Conservation (phyloP, 495 filamentous ascomycete species). For the Podospora australis region DNA sequence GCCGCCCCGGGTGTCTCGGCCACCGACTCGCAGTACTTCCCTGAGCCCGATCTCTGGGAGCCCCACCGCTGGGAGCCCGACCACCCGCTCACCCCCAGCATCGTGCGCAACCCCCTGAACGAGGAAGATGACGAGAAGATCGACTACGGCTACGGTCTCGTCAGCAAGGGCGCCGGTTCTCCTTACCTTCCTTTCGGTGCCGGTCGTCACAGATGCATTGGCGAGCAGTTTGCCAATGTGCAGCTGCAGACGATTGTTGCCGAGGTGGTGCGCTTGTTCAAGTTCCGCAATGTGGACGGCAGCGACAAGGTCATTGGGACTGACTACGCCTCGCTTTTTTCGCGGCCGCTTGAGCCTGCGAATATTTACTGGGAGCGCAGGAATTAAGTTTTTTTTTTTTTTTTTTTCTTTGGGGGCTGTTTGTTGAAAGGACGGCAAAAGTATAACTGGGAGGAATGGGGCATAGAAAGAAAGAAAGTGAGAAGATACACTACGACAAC, state of each 20-base stretch:
- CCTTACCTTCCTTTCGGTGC: conserved; percentile 95
- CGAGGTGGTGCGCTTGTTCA: conserved; percentile 69
- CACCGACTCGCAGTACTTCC: conserved; percentile 66
- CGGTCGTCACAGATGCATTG: conserved; percentile 89
- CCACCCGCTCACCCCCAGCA: conserved; percentile 36
- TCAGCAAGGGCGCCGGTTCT: conserved; percentile 77
- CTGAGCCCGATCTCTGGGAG: conserved; percentile 74
- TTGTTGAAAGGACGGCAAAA: no score
- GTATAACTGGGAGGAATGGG: no score
- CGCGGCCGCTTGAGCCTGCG: conserved; percentile 57
- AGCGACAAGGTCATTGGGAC: conserved; percentile 65
- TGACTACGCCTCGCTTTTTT: conserved; percentile 71
- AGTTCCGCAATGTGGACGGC: conserved; percentile 64
- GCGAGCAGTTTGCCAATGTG: conserved; percentile 93
- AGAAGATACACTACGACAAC: no score
- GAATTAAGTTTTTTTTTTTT: conserved; percentile 12
- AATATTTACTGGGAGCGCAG: conserved; percentile 61
- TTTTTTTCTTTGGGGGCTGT: neutral
- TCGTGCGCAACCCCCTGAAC: conserved; percentile 42
- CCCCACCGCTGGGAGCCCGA: conserved; percentile 76
- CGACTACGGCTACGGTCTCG: conserved; percentile 91
- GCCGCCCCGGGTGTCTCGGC: conserved; percentile 74
- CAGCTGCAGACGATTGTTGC: conserved; percentile 81
- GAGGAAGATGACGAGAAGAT: conserved; percentile 67
- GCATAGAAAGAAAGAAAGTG: no score